Evolutionary conservation across 2,329 filamentous ascomycete species (phyloP).

Genomic region (Thielaviopsis punctulata): DNA sequence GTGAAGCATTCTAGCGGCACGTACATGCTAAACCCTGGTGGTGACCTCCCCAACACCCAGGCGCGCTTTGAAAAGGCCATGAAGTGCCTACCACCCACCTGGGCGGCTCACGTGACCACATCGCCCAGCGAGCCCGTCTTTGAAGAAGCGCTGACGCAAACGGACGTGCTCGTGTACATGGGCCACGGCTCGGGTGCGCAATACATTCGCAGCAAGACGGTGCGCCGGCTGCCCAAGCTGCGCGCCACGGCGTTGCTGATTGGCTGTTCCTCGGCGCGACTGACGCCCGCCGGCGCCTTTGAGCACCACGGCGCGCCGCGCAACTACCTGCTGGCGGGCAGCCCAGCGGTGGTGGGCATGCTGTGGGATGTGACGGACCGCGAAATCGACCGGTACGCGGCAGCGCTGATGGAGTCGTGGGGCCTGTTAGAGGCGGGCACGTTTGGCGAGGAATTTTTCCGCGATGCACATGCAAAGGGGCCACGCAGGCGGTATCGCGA

Average conservation of each 20-base stretch:
- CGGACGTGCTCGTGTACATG: conserved; percentile 76
- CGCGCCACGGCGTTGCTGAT: conserved; percentile 69
- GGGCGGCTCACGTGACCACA: conserved; percentile 52
- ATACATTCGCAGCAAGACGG: conserved; percentile 72
- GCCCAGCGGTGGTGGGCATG: conserved; percentile 74
- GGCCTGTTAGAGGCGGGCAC: conserved; percentile 44
- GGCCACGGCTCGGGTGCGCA: conserved; percentile 90
- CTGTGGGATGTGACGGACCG: conserved; percentile 97
- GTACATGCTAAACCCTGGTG: conserved; percentile 80
- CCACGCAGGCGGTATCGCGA: conserved; percentile 53
- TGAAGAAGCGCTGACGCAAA: conserved; percentile 43
- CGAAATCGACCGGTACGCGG: conserved; percentile 87
- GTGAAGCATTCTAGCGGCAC: conserved; percentile 40
- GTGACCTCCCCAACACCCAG: conserved; percentile 68
- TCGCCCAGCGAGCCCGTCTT: conserved; percentile 66
- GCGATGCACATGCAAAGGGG: conserved; percentile 63
- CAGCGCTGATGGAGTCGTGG: conserved; percentile 68
- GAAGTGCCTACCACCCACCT: conserved; percentile 43
- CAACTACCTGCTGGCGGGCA: conserved; percentile 80
- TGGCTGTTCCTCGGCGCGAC: conserved; percentile 76
- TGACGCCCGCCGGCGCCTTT: conserved; percentile 53
- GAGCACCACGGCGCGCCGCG: conserved; percentile 82
- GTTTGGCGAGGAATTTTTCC: conserved; percentile 28
- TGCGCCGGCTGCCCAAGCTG: conserved; percentile 62
- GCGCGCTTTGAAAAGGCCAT: conserved; percentile 44